Conservation (phyloP, 2,329 filamentous ascomycete species). For the Emmonsiellopsis sp. region DNA sequence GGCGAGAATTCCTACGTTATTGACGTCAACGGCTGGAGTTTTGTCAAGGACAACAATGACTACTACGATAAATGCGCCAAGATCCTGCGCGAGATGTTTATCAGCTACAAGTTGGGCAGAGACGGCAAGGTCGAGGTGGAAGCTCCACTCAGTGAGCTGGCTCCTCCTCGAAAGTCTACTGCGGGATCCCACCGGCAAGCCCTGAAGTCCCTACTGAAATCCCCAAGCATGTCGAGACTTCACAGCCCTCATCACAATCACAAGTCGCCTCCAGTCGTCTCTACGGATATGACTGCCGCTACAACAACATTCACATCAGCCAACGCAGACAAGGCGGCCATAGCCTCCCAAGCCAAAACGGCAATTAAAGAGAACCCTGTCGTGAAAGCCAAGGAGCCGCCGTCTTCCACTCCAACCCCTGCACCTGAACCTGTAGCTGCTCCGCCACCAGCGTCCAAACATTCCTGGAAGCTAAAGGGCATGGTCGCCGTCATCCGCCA, state of each 20-base stretch:
- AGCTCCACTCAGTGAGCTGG: slow-evolving; percentile 25
- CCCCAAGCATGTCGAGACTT: slow-evolving; percentile 55
- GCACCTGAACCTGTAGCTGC: slow-evolving; percentile 23
- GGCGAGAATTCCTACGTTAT: slow-evolving; percentile 92
- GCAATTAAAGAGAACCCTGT: slow-evolving; percentile 29
- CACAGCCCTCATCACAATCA: slow-evolving; percentile 37
- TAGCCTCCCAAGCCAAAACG: not conserved
- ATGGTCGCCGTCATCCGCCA: slow-evolving; percentile 95
- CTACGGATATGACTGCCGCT: slow-evolving; percentile 33
- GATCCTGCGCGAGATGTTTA: slow-evolving; percentile 81
- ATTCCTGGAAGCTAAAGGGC: slow-evolving; percentile 96
- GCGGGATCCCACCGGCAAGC: slow-evolving; percentile 38
- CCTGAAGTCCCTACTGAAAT: slow-evolving; percentile 54
- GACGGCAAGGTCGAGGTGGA: slow-evolving; percentile 28
- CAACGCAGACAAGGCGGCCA: not conserved
- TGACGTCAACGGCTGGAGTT: slow-evolving; percentile 98
- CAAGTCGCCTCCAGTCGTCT: slow-evolving; percentile 32
- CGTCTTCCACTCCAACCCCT: slow-evolving; percentile 3
- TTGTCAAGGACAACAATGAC: slow-evolving; percentile 98
- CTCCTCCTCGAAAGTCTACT: slow-evolving; percentile 28
- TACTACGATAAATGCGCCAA: slow-evolving; percentile 89
- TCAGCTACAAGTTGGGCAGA: slow-evolving; percentile 56
- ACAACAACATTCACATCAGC: not conserved
- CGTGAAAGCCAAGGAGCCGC: slow-evolving; percentile 8
- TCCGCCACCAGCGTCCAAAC: slow-evolving; percentile 64